Evolutionary conservation across 805 yeast species (phyloP), one percentile per base, ranked within the genome.

Genomic region (Saccharomycopsis sp.): DNA sequence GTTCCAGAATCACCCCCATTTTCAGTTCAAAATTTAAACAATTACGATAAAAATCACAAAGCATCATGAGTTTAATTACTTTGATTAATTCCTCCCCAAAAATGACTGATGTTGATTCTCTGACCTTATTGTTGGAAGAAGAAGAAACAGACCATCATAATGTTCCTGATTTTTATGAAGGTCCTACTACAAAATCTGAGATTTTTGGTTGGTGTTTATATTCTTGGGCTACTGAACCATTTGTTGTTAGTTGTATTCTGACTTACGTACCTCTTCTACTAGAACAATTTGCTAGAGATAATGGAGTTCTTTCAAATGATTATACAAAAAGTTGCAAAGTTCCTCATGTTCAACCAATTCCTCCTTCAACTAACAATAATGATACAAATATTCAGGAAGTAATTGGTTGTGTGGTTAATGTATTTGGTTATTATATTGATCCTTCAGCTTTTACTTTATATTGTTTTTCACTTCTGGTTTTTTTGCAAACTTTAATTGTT

Each of bases 211-310:
- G 88, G 88, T 75, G 76, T 52, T 61, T 77, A 5, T 78, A 75
- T 48, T 64, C 79, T 2, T 77, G 82, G 70, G 87, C 88, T 1
- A 74, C 83, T 17, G 94, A 82, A 55, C 92, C 92, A 0, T 83
- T 81, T 52, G 69, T 80, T 3, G 92, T 82, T 5, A 75, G 84
- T 30, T 87, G 81, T 2, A 79, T 83, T 4, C 79, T 88, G 0
- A 80, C 89, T 0, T 83, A 79, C 54, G 79, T 82, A 4, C 92
- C 92, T 0, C 58, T 83, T 14, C 56, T 82, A 5, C 58, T 82
- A 23, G 87, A 82, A 46, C 80, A 77, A 50, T 67, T 77, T 45
- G 94, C 88, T 0, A 65, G 87, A 18, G 73, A 70, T 33, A 81
- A 78, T 53, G 89, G 86, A 20, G 89, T 83, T 6, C 54, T 67